Evolutionary conservation across 148 eudicot species (phyloP).

Genomic region (Linanthus parryae): DNA sequence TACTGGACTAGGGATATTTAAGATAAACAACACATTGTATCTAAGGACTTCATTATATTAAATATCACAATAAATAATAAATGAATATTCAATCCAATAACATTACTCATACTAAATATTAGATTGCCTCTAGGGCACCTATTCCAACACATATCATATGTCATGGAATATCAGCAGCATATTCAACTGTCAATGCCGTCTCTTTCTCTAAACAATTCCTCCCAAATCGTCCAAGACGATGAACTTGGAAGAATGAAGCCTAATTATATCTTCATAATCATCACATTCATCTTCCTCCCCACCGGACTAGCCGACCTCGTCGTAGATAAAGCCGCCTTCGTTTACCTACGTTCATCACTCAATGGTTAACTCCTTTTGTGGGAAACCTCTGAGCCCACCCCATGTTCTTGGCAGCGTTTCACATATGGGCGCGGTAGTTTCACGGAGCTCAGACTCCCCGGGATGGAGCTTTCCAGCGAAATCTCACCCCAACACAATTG

Average conservation of each 20-base stretch:
- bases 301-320: constrained; percentile 26
- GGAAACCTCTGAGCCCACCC: constrained; percentile 37
- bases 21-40: no score
- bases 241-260: neutral
- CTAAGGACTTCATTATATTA: no score
- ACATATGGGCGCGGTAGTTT: constrained; percentile 29
- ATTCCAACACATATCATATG: no score
- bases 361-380: constrained; percentile 48
- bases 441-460: constrained; percentile 66
- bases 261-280: constrained; percentile 2
- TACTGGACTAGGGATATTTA: no score
- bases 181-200: no score
- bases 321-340: constrained; percentile 37
- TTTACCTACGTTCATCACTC: constrained; percentile 43
- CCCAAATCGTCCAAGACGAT: neutral
- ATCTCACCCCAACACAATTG: constrained; percentile 42
- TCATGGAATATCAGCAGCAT: no score
- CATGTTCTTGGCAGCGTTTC: constrained; percentile 61
- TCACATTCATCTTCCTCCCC: constrained; percentile 19
- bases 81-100: no score
- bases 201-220: no score
- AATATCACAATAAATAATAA: no score
- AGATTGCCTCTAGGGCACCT: no score
- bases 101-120: no score
- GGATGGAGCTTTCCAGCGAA: constrained; percentile 52